These are phyloP conservation scores for Zygotorulaspora florentina DNA, from an alignment of 805 yeast genomes.

Conservation along the genomic window DNA sequence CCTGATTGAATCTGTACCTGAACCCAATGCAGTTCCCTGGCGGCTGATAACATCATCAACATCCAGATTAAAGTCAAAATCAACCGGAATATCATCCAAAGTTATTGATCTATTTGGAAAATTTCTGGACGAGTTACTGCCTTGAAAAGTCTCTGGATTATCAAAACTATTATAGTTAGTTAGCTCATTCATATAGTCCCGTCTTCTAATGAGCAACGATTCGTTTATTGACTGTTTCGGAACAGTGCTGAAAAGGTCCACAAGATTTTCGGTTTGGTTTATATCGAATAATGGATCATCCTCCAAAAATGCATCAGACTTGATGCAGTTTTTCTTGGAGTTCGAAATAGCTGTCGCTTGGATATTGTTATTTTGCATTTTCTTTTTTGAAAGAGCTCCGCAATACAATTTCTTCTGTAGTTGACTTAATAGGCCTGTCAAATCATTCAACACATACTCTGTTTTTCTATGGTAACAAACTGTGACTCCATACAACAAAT, in stretches of 20 bases:
- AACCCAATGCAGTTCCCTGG: conserved; percentile 20
- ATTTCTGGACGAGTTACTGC: background rate
- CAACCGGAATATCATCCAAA: conserved; percentile 23
- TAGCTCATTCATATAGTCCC: conserved; percentile 25
- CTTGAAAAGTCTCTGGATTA: conserved; percentile 1
- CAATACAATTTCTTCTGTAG: conserved; percentile 17
- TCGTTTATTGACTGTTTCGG: conserved; percentile 3
- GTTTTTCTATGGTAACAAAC: conserved; percentile 32
- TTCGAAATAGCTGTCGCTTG: conserved; percentile 8
- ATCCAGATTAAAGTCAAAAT: conserved; percentile 29
- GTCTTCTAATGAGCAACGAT: conserved; percentile 18
- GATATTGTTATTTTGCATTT: conserved; percentile 1
- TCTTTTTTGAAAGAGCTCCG: conserved; percentile 1
- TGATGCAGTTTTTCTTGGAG: background rate
- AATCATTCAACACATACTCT: conserved; percentile 30
- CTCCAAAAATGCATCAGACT: conserved; percentile 13
- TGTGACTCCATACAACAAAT: conserved; percentile 31
- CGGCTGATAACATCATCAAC: conserved; percentile 29
- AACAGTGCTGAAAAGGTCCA: conserved; percentile 5
- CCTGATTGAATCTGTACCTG: conserved; percentile 9
- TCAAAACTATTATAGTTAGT: conserved; percentile 21
- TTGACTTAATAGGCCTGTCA: conserved; percentile 21
- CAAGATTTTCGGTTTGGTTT: conserved; percentile 16
- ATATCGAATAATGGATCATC: conserved; percentile 32
- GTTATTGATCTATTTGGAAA: conserved; percentile 8